Conservation (phyloP, 768 basidiomycete species). For the Pluteus cervinus region DNA sequence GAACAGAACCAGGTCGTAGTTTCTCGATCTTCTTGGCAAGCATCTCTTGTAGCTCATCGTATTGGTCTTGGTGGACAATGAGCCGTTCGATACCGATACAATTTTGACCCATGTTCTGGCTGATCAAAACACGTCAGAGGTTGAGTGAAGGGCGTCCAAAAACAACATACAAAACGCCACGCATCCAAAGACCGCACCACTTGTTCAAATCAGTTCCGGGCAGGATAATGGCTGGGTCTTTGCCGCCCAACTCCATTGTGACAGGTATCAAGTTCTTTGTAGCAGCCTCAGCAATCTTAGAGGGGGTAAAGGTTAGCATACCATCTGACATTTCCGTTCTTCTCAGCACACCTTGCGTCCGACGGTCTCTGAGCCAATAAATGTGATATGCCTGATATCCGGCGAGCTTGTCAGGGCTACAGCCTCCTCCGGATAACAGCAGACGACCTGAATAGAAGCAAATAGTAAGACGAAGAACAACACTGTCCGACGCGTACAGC, state of each 20-base stretch:
- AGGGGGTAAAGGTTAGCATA: background rate
- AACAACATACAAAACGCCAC: slow-evolving; percentile 78
- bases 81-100: slow-evolving; percentile 96
- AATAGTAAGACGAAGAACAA: too few species aligned
- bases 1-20: slow-evolving; percentile 74
- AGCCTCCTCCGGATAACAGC: slow-evolving; percentile 86
- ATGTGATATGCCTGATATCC: slow-evolving; percentile 88
- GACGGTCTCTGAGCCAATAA: slow-evolving; percentile 79
- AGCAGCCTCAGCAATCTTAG: slow-evolving; percentile 75
- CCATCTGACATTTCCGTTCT: slow-evolving; percentile 5
- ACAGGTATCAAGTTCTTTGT: slow-evolving; percentile 87
- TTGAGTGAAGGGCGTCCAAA: background rate
- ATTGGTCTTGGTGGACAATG: slow-evolving; percentile 74
- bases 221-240: slow-evolving; percentile 89
- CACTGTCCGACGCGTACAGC: too few species aligned
- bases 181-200: slow-evolving; percentile 81
- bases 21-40: slow-evolving; percentile 59
- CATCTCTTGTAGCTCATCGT: slow-evolving; percentile 65
- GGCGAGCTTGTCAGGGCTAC: slow-evolving; percentile 74
- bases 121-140: slow-evolving; percentile 19
- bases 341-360: slow-evolving; percentile 71
- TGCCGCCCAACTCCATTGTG: slow-evolving; percentile 90
- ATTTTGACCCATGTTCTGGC: slow-evolving; percentile 93
- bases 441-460: too few species aligned
- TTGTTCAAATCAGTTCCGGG: slow-evolving; percentile 77